These are phyloP conservation scores for Cladobotryum protrusum DNA, from an alignment of 2,329 filamentous ascomycete genomes.

Conservation along the genomic window DNA sequence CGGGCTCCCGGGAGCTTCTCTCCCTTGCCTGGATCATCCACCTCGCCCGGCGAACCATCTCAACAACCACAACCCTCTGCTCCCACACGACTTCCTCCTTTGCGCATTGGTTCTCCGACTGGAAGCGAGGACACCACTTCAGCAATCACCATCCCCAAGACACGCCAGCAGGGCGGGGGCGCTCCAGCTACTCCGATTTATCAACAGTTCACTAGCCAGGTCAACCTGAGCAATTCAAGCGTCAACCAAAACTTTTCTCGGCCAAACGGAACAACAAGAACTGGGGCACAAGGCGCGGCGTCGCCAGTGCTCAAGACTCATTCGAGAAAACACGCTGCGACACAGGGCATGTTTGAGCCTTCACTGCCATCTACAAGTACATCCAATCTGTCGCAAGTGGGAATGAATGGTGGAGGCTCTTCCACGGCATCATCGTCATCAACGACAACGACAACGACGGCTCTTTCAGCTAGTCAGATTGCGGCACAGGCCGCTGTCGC, in stretches of 20 bases:
- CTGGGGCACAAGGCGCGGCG: slow-evolving; percentile 23
- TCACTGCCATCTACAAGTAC: slow-evolving; percentile 57
- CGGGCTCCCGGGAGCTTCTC: slow-evolving; percentile 52
- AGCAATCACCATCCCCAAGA: slow-evolving; percentile 41
- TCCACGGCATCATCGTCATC: slow-evolving; percentile 10
- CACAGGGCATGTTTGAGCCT: slow-evolving; percentile 71
- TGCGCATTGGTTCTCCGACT: slow-evolving; percentile 24
- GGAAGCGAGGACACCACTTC: slow-evolving; percentile 24
- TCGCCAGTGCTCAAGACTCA: slow-evolving; percentile 36
- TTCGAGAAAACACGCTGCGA: slow-evolving; percentile 63
- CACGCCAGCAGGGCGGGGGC: slow-evolving; percentile 32
- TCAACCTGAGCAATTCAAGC: slow-evolving; percentile 42
- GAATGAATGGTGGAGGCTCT: slow-evolving; percentile 35
- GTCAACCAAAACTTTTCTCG: slow-evolving; percentile 53
- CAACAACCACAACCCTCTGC: slow-evolving; percentile 18
- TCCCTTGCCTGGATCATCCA: slow-evolving; percentile 36
- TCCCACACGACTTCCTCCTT: slow-evolving; percentile 28
- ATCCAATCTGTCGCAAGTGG: slow-evolving; percentile 48
- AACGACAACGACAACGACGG: slow-evolving; percentile 18
- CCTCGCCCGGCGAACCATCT: slow-evolving; percentile 22
- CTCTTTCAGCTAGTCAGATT: slow-evolving; percentile 64
- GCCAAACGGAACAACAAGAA: slow-evolving; percentile 34
- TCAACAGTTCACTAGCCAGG: slow-evolving; percentile 40
- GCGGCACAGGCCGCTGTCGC: slow-evolving; percentile 73
- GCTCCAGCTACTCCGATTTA: slow-evolving; percentile 42